Evolutionary conservation across 768 basidiomycete species (phyloP).

Genomic region (Macrolepiota albuminosa): DNA sequence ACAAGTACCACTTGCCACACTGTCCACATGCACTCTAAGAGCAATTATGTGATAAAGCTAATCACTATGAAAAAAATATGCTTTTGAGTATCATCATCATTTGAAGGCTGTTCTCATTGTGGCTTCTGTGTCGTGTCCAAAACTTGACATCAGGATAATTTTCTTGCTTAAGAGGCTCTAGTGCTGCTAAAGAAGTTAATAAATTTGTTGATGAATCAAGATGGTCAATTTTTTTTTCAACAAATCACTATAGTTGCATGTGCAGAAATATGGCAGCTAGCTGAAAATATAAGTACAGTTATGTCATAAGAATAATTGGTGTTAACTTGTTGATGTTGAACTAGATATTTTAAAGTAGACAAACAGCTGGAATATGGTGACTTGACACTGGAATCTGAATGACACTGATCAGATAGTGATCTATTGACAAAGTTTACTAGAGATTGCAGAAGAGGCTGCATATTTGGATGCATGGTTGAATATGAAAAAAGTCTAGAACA

Average conservation of each 20-base stretch:
- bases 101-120: too few relatives aligned
- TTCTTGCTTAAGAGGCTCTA: not conserved
- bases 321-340: not conserved
- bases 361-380: not conserved
- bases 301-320: not conserved
- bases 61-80: too few relatives aligned
- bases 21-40: too few relatives aligned
- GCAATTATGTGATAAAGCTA: too few relatives aligned
- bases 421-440: not conserved
- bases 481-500: not conserved
- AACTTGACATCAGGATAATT: not conserved
- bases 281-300: too few relatives aligned
- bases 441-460: not conserved
- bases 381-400: not conserved
- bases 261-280: too few relatives aligned
- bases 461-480: not conserved
- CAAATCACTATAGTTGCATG: not conserved
- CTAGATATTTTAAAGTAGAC: not conserved
- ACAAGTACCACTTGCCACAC: too few relatives aligned
- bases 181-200: not conserved
- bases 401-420: not conserved
- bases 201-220: not conserved
- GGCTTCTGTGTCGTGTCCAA: too few relatives aligned
- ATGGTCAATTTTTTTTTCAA: not conserved
- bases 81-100: too few relatives aligned